Conservation (phyloP, 768 basidiomycete species). For the Galerina sulciceps region DNA sequence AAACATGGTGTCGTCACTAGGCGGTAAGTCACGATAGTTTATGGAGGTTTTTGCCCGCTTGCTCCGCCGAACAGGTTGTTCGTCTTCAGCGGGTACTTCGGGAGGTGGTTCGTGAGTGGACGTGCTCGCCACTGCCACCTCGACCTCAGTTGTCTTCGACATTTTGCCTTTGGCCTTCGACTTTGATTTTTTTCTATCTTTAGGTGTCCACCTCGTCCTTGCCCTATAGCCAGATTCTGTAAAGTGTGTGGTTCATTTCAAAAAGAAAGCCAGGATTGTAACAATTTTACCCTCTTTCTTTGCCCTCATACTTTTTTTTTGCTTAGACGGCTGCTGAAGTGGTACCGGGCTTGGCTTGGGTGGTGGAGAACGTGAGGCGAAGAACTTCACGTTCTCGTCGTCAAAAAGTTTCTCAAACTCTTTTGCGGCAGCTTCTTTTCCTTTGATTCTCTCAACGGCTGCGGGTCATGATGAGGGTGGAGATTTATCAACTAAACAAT, state of each 20-base stretch:
- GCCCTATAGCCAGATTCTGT: slow-evolving; percentile 1
- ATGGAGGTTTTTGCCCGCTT: not conserved
- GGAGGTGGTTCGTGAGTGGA: not conserved
- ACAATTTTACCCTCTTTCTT: slow-evolving; percentile 4
- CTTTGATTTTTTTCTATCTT: not conserved
- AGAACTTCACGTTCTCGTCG: not conserved
- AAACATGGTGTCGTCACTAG: not conserved
- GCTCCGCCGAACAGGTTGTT: slow-evolving; percentile 2
- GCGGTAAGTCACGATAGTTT: not conserved
- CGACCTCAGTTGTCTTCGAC: not conserved
- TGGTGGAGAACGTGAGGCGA: not conserved
- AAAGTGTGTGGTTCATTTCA: not conserved
- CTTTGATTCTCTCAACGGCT: slow-evolving; percentile 21
- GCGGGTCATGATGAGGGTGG: not conserved
- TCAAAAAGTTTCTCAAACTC: slow-evolving; percentile 3
- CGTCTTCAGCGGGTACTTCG: not conserved
- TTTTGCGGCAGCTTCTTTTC: slow-evolving; percentile 3
- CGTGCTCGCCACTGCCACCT: not conserved
- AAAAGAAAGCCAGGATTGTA: not conserved
- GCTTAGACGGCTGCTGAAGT: not conserved
- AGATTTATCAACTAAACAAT: not conserved
- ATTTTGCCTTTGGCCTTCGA: not conserved
- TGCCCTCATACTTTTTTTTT: not conserved
- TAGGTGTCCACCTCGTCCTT: slow-evolving; percentile 3
- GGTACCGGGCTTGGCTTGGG: not conserved